Percentiles rank a stretch among this genome's conserved stretches.
Conservation (phyloP, 257 asterid species). For the Galeopsis tetrahit region DNA sequence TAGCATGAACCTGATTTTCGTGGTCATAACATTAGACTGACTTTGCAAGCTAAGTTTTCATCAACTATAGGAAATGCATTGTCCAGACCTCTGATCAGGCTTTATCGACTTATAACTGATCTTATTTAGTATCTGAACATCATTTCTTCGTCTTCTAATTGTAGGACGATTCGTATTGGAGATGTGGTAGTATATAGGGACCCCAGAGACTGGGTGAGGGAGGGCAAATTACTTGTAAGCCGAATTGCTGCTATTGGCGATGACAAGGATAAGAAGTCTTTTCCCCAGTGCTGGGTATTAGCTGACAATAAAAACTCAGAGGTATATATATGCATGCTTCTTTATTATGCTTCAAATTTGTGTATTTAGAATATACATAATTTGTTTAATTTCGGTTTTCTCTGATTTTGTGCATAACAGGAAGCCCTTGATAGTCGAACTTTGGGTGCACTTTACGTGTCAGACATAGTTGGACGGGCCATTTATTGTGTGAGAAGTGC, state of each 20-base stretch:
- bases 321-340: constrained; percentile 39
- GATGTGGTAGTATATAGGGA: constrained; percentile 82
- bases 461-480: constrained; percentile 74
- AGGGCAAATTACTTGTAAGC: constrained; percentile 60
- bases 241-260: constrained; percentile 65
- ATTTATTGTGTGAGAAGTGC: constrained; percentile 79
- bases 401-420: constrained; percentile 49
- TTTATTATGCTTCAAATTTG: constrained; percentile 17
- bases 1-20: constrained; percentile 9
- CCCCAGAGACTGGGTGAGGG: constrained; percentile 46
- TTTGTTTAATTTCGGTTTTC: not conserved
- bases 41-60: too few relatives aligned
- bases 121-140: too few relatives aligned
- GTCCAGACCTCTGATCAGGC: too few relatives aligned
- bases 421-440: constrained; percentile 86
- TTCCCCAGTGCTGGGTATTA: constrained; percentile 76
- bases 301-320: constrained; percentile 76
- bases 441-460: constrained; percentile 79
- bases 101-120: too few relatives aligned
- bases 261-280: too few relatives aligned
- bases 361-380: not conserved
- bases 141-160: not conserved
- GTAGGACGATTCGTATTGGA: constrained; percentile 68
- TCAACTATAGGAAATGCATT: not conserved
- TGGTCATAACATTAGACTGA: not conserved